Evolutionary conservation across 2,329 filamentous ascomycete species (phyloP), one percentile per base, ranked within the genome.

Genomic region (Saccharata proteae): DNA sequence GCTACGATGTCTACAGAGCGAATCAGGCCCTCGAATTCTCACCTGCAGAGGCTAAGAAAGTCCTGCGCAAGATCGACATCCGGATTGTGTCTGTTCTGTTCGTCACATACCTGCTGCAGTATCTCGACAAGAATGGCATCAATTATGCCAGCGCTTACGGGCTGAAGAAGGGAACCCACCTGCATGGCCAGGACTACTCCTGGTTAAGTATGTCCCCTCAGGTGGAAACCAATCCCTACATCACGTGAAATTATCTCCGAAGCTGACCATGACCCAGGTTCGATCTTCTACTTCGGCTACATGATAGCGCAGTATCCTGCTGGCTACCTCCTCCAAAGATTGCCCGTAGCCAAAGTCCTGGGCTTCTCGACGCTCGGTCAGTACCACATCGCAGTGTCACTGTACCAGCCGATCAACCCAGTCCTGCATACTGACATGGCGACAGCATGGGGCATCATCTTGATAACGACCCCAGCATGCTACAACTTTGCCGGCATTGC

Each of bases 101-200:
- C 40, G 44, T 53, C 35, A 49, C 39, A 8, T 53, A 60, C 38
- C 41, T 59, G 4, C 32, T 60, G 24, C 57, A 60, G 33, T 54
- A 60, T 35, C 46, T 61, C 4, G 57, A 61, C 36, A 61, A 61
- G 47, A 65, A 65, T 43, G 55, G 57, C 1, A 58, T 65, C 46
- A 66, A 65, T 40, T 69, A 68, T 44, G 63, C 64, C 6, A 61
- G 58, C 34, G 59, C 60, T 1, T 69, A 62, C 40, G 65, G 64
- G 0, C 45, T 69, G 9, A 47, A 62, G 25, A 45, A 62, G 19
- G 64, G 58, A 1, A 65, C 63, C 0, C 47, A 68, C 32, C 51
- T 72, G 5, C 40, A 54, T 6, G 61, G 61, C 8, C 55, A 67
- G 35, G 54, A 71, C 32, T 72, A 69, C 40, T 61, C 60, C 9